Evolutionary conservation across 352 stramenopile species (phyloP), one percentile per base, ranked within the genome.

Genomic region (Phytophthora syringae): DNA sequence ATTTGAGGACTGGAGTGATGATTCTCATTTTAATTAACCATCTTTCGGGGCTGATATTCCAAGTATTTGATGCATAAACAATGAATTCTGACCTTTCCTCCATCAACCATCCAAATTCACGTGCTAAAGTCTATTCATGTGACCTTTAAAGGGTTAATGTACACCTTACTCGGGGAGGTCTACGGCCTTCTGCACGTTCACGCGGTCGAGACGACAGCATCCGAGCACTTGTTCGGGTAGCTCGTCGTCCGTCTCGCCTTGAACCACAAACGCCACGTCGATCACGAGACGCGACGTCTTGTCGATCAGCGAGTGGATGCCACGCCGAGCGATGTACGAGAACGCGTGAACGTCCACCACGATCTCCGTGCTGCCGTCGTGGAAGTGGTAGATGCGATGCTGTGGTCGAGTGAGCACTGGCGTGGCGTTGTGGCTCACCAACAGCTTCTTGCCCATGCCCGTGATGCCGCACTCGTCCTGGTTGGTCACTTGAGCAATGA

Each of bases 31-130:
- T 82, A 89, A 81, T 84, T 77, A 89, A 94, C 82, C 86, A 94
- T 94, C 86, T 94, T 94, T 94, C 86, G 86, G 86, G 86, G 88
- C 86, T 93, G 86, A 94, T 92, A 69, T 77, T 92, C 82, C 83
- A 92, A 77, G 60, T 76, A 77, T 56, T 72, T 94, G 86, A 94
- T 92, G 86, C 60, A 92, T 83, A 76, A 76, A 70, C 12, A 74
- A 89, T 74, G 83, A 82, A 74, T 88, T 73, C 86, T 94, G 86
- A 94, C 84, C 82, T 80, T 84, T 89, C 79, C 70, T 50, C 36
- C 24, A 56, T 66, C 27, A 56, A n/a, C n/a, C n/a, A n/a, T n/a
- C n/a, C n/a, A n/a, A n/a, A n/a, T n/a, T n/a, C n/a, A n/a, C 39
- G 42, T 56, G 20, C 37, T n/a, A n/a, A 43, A 43, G 37, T 43